Percentiles rank a stretch among this genome's conserved stretches.
Evolutionary conservation across 805 yeast species (phyloP).

Genomic region (Lachancea fermentati): DNA sequence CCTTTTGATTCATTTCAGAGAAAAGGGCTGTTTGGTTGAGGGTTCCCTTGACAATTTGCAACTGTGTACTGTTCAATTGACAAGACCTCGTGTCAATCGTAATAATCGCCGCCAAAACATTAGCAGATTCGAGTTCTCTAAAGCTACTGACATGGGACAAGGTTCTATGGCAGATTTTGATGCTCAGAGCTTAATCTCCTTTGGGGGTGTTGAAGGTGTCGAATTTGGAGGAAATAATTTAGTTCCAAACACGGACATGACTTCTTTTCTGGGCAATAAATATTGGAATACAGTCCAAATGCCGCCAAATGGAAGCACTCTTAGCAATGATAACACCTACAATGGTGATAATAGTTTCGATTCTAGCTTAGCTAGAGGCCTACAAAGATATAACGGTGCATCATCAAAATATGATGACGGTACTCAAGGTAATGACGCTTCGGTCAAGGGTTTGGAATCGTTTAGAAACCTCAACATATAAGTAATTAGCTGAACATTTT

Average conservation of each 20-base stretch:
- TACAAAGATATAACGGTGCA: constrained; percentile 12
- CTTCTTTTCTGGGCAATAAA: constrained; percentile 21
- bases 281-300: constrained; percentile 17
- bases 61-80: constrained; percentile 56
- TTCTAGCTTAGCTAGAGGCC: constrained; percentile 19
- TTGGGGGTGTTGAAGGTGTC: constrained; percentile 20
- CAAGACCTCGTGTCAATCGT: constrained; percentile 21
- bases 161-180: constrained; percentile 23
- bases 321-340: constrained; percentile 9
- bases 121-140: constrained; percentile 18
- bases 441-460: neutral
- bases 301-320: neutral
- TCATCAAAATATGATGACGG: constrained; percentile 9
- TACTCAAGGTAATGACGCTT: constrained; percentile 1
- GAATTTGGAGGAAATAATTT: constrained; percentile 14
- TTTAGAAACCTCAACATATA: constrained; percentile 3
- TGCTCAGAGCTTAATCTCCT: constrained; percentile 32
- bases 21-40: constrained; percentile 82
- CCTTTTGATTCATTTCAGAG: constrained; percentile 70
- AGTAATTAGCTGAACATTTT: neutral
- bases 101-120: constrained; percentile 1
- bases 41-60: constrained; percentile 80
- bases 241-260: constrained; percentile 20
- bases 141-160: constrained; percentile 16
- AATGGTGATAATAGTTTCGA: constrained; percentile 13